phyloP scores from a whole-genome alignment of 495 filamentous ascomycete genomes.

The Tuber brumale region DNA sequence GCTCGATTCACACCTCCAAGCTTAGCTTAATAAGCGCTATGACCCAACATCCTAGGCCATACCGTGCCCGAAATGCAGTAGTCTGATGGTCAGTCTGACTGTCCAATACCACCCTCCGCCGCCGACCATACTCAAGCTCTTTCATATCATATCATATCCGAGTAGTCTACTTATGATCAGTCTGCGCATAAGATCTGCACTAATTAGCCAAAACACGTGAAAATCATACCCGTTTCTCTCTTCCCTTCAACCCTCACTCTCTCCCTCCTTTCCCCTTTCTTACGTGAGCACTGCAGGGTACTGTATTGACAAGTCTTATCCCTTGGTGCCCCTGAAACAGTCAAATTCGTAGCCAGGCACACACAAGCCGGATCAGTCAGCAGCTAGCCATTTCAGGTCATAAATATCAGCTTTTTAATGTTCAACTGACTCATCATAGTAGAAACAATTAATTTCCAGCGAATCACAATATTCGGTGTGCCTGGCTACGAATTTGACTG shows the following conservation, averaged over 20 bases:
- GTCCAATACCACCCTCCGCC: neutral
- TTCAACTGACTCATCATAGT: no score
- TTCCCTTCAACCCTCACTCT: neutral
- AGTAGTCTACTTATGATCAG: neutral
- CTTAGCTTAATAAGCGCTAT: neutral
- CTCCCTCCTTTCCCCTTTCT: neutral
- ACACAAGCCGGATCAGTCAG: no score
- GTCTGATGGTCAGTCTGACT: neutral
- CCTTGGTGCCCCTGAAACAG: no score
- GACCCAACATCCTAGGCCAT: neutral
- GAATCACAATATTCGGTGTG: no score
- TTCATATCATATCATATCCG: neutral
- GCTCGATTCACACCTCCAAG: neutral
- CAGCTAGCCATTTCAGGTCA: no score
- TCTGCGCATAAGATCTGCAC: neutral
- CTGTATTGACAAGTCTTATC: neutral
- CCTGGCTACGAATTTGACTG: no score
- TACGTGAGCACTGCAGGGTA: neutral
- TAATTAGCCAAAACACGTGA: neutral
- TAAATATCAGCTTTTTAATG: no score
- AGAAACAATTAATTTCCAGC: no score
- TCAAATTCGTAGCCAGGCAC: no score
- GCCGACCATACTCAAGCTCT: neutral
- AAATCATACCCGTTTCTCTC: neutral
- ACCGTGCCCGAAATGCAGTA: neutral